Evolutionary conservation across 1,139 yeast species (phyloP).

Genomic region (Waltiozyma sp.): DNA sequence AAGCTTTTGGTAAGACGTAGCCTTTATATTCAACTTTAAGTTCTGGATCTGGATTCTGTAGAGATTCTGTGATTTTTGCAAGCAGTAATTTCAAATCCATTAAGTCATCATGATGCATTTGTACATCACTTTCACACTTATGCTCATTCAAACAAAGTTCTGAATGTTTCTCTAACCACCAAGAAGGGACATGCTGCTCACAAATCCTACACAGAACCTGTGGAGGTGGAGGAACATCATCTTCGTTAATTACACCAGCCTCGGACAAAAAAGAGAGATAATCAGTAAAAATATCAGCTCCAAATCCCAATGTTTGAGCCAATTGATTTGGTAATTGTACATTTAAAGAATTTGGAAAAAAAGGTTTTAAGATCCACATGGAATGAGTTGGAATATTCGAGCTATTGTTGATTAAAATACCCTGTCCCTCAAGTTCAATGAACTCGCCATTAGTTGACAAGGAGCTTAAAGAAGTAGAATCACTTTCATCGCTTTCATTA

Average conservation of each 20-base stretch:
- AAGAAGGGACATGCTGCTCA: constrained; percentile 82
- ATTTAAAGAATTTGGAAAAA: constrained; percentile 46
- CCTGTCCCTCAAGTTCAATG: constrained; percentile 86
- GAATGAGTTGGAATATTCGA: constrained; percentile 61
- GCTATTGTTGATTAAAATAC: constrained; percentile 74
- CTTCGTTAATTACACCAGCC: constrained; percentile 49
- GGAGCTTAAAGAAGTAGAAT: constrained; percentile 15
- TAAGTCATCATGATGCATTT: constrained; percentile 63
- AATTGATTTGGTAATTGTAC: constrained; percentile 58
- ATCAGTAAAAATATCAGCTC: constrained; percentile 72
- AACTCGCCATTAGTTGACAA: constrained; percentile 47
- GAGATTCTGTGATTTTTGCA: constrained; percentile 10
- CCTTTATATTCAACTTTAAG: constrained; percentile 46
- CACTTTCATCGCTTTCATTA: constrained; percentile 6
- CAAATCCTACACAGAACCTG: constrained; percentile 83
- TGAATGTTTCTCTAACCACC: constrained; percentile 93
- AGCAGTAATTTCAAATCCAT: constrained; percentile 60
- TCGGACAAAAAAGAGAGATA: constrained; percentile 57
- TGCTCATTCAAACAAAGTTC: constrained; percentile 84
- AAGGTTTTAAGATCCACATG: constrained; percentile 89
- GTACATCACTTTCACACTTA: constrained; percentile 71
- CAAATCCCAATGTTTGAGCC: constrained; percentile 73
- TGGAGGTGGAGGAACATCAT: constrained; percentile 63
- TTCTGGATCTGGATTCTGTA: constrained; percentile 9
- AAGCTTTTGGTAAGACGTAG: constrained; percentile 33